Evolutionary conservation across 1,284 basidiomycete genomes (phyloP), one percentile per base, ranked within the genome.

Genomic region (Porodaedalea pini): DNA sequence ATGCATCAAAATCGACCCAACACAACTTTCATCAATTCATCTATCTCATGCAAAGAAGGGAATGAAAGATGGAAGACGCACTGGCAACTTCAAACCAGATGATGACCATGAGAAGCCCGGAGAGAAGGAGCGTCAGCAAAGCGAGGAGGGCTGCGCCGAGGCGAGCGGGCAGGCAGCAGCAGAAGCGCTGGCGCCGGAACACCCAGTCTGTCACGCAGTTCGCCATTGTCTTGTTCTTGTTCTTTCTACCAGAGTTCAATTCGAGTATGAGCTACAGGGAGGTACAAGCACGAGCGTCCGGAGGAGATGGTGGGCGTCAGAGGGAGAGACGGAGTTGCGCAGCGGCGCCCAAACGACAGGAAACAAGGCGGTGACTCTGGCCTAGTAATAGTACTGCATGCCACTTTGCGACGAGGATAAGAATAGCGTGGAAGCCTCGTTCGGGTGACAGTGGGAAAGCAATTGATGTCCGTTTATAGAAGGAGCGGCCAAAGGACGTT

Each of bases 91-190:
- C 80, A 64, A 80, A 82, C 82, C 81, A 86, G 19, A 83, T 63
- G 48, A 82, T 66, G 61, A 81, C 67, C 8, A 80, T 71, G 39
- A 84, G 70, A 15, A 78, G 57, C 1, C 78, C 78, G 2, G 79
- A 72, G 29, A 86, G 68, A 21, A 85, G 63, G 49, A 83, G 75
- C 0, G 77, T 78, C 8, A 85, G 66, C 2, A 77, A 59, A 25
- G 81, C 75, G 71, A 82, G 76, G 50, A 78, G 65, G 52, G 82
- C 74, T 34, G 85, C 82, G 32, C 85, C 83, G 2, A 80, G 57
- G 57, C 85, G 77, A n/a, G 84, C 79, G 43, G 83, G 80, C 62
- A 87, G 67, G 65, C 85, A 87, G 63, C 75, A 85, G 65, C 85
- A 87, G 65, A 80, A 85, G 2, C 71, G 78, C 51, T 64, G 72